Conservation (phyloP, 1,284 basidiomycete species). For the Pseudozyma thailandica region DNA sequence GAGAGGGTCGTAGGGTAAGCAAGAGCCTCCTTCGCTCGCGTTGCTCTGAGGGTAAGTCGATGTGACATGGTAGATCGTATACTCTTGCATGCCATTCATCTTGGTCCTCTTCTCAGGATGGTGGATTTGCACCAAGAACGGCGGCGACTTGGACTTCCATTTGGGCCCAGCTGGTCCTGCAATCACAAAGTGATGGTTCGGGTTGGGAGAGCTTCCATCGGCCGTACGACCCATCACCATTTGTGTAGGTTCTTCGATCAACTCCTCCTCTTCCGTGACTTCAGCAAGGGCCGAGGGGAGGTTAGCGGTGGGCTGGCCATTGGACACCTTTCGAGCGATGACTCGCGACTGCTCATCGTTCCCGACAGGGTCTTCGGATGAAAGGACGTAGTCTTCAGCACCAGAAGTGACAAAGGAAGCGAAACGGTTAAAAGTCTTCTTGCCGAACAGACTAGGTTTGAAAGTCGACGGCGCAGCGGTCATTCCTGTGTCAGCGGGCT, state of each 20-base stretch:
- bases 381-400: slow-evolving; percentile 74
- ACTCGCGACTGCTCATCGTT: slow-evolving; percentile 33
- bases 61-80: slow-evolving; percentile 80
- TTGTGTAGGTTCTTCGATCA: not conserved
- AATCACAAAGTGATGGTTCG: slow-evolving; percentile 75
- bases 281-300: slow-evolving; percentile 9
- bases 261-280: slow-evolving; percentile 19
- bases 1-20: slow-evolving; percentile 52
- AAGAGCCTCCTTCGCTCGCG: not conserved
- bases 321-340: slow-evolving; percentile 39
- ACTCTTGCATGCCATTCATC: slow-evolving; percentile 74
- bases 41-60: slow-evolving; percentile 73
- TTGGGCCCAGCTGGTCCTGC: slow-evolving; percentile 73
- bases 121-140: slow-evolving; percentile 80
- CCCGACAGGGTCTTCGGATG: slow-evolving; percentile 17
- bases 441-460: slow-evolving; percentile 77
- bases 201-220: slow-evolving; percentile 15
- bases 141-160: slow-evolving; percentile 79
- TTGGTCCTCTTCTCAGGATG: slow-evolving; percentile 79
- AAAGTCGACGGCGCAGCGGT: too few relatives aligned
- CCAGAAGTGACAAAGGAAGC: slow-evolving; percentile 84
- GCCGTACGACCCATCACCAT: not conserved
- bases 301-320: slow-evolving; percentile 7
- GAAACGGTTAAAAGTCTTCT: slow-evolving; percentile 81
- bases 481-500: slow-evolving; percentile 28